phyloP scores from a whole-genome alignment of 169 alveolate species.

The Toxoplasma gondii region DNA sequence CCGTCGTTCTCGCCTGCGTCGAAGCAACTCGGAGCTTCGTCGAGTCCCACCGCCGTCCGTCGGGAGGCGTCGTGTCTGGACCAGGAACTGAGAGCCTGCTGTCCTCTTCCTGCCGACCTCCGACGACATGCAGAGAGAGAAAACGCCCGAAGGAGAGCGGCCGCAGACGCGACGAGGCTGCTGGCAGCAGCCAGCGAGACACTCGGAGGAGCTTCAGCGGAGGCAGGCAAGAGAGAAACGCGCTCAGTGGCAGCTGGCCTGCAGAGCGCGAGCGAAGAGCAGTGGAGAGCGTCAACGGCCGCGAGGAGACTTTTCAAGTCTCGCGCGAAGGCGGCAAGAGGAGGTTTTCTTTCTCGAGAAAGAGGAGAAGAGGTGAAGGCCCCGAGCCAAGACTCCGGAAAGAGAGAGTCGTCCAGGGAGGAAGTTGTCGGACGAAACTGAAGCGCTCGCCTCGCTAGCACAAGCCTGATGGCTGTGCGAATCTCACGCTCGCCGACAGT shows the following conservation, averaged over 20 bases:
- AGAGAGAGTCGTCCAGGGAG: background rate
- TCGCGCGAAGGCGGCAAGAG: background rate
- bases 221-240: background rate
- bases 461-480: background rate
- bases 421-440: background rate
- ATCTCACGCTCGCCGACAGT: background rate
- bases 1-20: background rate
- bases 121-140: background rate
- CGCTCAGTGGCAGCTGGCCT: background rate
- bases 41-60: background rate
- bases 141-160: background rate
- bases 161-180: background rate
- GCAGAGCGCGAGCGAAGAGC: background rate
- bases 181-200: background rate
- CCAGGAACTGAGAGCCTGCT: background rate
- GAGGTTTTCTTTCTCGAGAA: background rate
- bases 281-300: background rate
- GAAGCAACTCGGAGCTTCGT: background rate
- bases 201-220: background rate
- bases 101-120: background rate
- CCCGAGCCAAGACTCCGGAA: background rate
- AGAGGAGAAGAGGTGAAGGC: background rate
- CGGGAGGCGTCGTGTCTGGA: background rate
- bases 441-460: background rate
- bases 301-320: background rate